A percentile compares a stretch with the other conserved stretches of the same genome.
These are phyloP conservation scores for Acrasis kona DNA, from an alignment of 78 protist species.

Conservation along the genomic window DNA sequence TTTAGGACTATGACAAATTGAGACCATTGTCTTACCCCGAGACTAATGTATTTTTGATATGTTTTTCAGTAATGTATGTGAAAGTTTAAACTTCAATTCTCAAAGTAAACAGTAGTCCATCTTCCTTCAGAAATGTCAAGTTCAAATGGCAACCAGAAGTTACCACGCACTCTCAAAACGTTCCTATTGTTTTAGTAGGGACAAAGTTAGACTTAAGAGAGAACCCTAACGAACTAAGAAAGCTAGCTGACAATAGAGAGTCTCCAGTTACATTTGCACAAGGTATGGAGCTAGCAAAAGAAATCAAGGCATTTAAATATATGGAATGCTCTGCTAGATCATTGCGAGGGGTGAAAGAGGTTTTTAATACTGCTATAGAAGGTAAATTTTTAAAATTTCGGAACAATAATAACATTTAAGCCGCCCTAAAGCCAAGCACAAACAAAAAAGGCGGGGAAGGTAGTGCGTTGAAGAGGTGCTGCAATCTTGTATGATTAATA, in stretches of 20 bases:
- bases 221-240: neutral
- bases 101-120: conserved; percentile 8
- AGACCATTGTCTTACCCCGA: conserved; percentile 30
- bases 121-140: conserved; percentile 70
- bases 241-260: neutral
- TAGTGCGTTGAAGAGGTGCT: too few relatives aligned
- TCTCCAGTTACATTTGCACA: conserved; percentile 23
- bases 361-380: conserved; percentile 57
- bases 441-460: too few relatives aligned
- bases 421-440: too few relatives aligned
- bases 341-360: conserved; percentile 64
- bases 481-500: too few relatives aligned
- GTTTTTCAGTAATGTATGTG: conserved; percentile 51
- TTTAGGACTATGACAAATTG: conserved; percentile 52
- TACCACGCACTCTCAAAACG: conserved; percentile 56
- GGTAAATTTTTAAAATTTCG: too few relatives aligned
- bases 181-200: conserved; percentile 79
- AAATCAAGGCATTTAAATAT: conserved; percentile 57
- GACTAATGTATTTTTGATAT: conserved; percentile 43
- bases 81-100: neutral
- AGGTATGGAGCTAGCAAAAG: conserved; percentile 23
- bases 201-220: conserved; percentile 65
- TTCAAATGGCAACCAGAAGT: conserved; percentile 78
- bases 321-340: conserved; percentile 86
- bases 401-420: too few relatives aligned